Base-by-base conservation (phyloP, 2,329 filamentous ascomycete genomes). In the Davidsoniella eucalypti region DNA sequence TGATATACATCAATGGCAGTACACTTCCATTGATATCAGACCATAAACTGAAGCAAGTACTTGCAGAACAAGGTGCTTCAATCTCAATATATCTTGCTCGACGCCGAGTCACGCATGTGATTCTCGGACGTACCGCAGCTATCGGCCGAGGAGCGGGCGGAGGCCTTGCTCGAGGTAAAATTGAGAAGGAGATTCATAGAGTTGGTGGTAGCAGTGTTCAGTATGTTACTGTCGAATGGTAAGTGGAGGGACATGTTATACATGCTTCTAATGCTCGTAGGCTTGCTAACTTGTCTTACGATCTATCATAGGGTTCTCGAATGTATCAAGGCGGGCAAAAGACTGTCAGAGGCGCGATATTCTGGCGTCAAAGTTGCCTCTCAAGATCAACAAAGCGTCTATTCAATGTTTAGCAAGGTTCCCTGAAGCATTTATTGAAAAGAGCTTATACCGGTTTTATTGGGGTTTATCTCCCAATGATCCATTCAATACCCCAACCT, bases 1-100 rank as follows among this genome's bases (percentile, higher is more conserved):
- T 76, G 47, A 74, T 94, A 58, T 92, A 90, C 65, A 75, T 95
- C 64, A 94, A 94, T 64, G 87, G 87, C 54, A 88, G 84, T 56
- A 94, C 87, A 2, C 74, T 80, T 53, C 87, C 88, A 1, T 64
- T 78, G 21, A 75, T 94, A 54, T 93, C 85, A 12, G 88, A 95
- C 63, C 84, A 94, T 67, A 83, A 77, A 61, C 73, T 95, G 52
- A 93, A 92, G 68, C 79, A 80, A 50, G 64, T 93, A 14, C 72
- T 95, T 37, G 76, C 73, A 4, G 71, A 78, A 51, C 78, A 94
- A 60, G 90, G 88, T 17, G 90, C 78, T 1, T 69, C 66, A 40
- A 70, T 86, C 57, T 81, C 84, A 3, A 73, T 87, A 36, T 72
- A 78, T 52, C 75, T 94, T 8, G 82, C 77, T 8, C 75, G 86